Base-by-base conservation (phyloP, 2,329 filamentous ascomycete species). In the Simplicillium aogashimaense region DNA sequence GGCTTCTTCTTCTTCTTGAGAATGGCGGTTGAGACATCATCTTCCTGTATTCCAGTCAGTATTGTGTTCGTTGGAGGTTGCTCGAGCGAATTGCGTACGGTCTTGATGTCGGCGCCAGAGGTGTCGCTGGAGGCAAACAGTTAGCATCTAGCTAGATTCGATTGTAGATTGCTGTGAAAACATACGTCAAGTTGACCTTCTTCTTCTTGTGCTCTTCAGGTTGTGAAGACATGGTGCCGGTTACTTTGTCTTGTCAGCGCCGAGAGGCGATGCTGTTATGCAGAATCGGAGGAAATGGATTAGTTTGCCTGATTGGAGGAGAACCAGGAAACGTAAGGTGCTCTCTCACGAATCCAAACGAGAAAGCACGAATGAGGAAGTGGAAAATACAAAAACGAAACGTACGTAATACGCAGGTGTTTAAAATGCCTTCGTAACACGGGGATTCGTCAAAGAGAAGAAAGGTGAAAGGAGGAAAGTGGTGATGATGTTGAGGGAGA, bases 1-100 rank as follows among this genome's bases (percentile, higher is more conserved):
- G 89, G 89, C 86, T 98, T 98, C 89, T 98, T 98, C 84, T 98
- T 98, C 78, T 97, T 97, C 75, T 95, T 97, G 58, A 98, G 78
- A 55, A 98, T 98, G 52, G 92, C 92, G 35, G 92, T 98, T 39
- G 92, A 80, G 47, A 83, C 87, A 60, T 95, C 92, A 63, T 95
- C 86, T 56, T 87, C 81, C 81, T 94, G 56, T 44, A 48, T 35
- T 33, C 44, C 36, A 43, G 58, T 70, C 52, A 64, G 59, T 53
- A 53, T 37, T 20, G 30, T 20, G 38, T 40, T 53, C 49, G 50
- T 45, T 52, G 44, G 49, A 45, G 39, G 42, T 30, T 43, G 41
- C 40, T 41, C 38, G 37, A 35, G 31, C 40, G 29, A 25, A 29
- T 25, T 39, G 37, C 77, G 60, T 74, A 94, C 86, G 50, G 86